Conservation (phyloP, 495 filamentous ascomycete genomes). For the Parathielavia hyrcaniae region DNA sequence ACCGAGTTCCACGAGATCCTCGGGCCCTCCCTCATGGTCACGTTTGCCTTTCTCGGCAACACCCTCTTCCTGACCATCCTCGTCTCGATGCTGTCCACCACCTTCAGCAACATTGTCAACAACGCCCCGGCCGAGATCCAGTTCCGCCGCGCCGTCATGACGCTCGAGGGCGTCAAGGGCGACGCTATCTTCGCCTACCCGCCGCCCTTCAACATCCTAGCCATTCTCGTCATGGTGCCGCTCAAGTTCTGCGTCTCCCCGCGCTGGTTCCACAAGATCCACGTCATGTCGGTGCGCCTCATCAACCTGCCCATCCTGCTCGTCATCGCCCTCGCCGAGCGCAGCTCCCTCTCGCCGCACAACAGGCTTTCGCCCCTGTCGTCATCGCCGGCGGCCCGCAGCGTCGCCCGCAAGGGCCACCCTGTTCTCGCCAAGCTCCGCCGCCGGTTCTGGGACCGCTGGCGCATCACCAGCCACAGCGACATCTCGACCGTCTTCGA, state of each 20-base stretch:
- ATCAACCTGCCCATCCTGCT: slow-evolving; percentile 62
- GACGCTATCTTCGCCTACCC: slow-evolving; percentile 69
- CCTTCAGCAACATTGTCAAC: slow-evolving; percentile 58
- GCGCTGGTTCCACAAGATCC: slow-evolving; percentile 74
- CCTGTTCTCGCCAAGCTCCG: slow-evolving; percentile 19
- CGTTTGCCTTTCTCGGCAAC: slow-evolving; percentile 68
- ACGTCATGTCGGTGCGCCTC: slow-evolving; percentile 56
- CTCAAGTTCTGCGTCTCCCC: slow-evolving; percentile 58
- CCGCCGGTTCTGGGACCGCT: slow-evolving; percentile 40
- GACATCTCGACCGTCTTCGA: slow-evolving; percentile 66
- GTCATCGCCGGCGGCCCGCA: slow-evolving; percentile 1
- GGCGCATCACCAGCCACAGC: slow-evolving; percentile 52
- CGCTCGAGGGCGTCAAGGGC: slow-evolving; percentile 68
- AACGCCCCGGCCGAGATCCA: slow-evolving; percentile 65
- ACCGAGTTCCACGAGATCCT: slow-evolving; percentile 59
- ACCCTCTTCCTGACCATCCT: slow-evolving; percentile 71
- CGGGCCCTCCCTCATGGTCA: slow-evolving; percentile 62
- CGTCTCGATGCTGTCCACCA: slow-evolving; percentile 68
- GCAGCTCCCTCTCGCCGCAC: slow-evolving; percentile 41
- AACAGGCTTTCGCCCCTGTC: slow-evolving; percentile 10
- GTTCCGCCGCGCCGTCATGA: slow-evolving; percentile 65
- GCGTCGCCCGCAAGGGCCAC: slow-evolving; percentile 6
- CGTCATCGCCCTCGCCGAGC: slow-evolving; percentile 53
- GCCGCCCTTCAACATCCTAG: slow-evolving; percentile 67
- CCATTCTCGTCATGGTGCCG: slow-evolving; percentile 56